Base-by-base conservation (phyloP, 192 early-diverging fungal species). In the Coemansia sp. region DNA sequence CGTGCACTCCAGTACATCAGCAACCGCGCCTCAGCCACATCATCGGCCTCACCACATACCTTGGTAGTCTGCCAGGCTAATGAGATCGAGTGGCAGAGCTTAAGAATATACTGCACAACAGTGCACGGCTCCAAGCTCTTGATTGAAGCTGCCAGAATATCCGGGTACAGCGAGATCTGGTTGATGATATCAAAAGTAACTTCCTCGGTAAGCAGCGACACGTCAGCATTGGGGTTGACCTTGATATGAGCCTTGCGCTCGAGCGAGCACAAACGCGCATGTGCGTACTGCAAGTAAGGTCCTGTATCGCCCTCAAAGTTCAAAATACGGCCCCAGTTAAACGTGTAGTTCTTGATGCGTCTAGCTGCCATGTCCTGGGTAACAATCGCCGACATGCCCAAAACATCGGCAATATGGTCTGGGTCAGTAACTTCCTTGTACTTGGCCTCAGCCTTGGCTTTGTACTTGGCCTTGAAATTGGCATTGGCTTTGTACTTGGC, bases 261-360 rank as follows among this genome's bases (percentile, higher is more conserved):
- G 49, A 99, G 90, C 63, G 95, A 96, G 82, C 91, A 93, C 37
- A 97, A 82, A 72, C 97, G 96, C 31, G 97, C 88, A 74, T 99
- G 96, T n/a, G 96, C 90, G 73, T 96, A 99, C 84, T 97, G 96
- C 23, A 98, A 82, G 82, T 98, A 98, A 19, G 97, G 97, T n/a
- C 96, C 97, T 26, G 97, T 99, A 81, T 96, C 93, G 68, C 97
- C 97, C 75, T 98, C 95, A 68, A 96, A 96, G 62, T 87, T 85
- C 71, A 95, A 88, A 88, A 98, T 96, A 63, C 92, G 87, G 64
- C 84, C 83, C 87, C 90, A 92, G 74, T 94, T 85, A 71, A 99
- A 96, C 31, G 87, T 88, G 67, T 99, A 99, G 85, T 97, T 94
- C 82, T 93, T 93, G 82, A 92, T 85, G 64, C 97, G 91, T 66